A percentile compares a stretch with the other conserved stretches of the same genome.
These are phyloP conservation scores for Sporothrix phasma DNA, from an alignment of 2,329 filamentous ascomycete species.

Conservation along the genomic window DNA sequence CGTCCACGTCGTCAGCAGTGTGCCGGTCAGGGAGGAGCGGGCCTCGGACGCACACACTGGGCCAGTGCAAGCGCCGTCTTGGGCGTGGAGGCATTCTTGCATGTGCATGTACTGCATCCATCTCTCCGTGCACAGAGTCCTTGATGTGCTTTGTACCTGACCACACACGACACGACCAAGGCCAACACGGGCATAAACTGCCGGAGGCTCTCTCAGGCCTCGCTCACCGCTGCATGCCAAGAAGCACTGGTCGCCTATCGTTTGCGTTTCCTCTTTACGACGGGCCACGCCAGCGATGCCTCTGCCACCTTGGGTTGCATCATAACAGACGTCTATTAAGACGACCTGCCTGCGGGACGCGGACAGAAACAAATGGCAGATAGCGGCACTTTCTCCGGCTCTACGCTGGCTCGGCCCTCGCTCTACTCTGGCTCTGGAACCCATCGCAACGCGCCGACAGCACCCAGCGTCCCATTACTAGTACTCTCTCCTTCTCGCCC, in stretches of 20 bases:
- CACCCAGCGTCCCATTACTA: background rate
- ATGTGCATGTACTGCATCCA: too few species aligned
- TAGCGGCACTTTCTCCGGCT: constrained; percentile 9
- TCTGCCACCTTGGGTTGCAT: constrained; percentile 15
- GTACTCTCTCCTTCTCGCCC: background rate
- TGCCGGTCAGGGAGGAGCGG: background rate
- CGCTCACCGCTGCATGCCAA: background rate
- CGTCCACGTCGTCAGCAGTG: background rate
- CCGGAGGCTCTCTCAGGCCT: constrained; percentile 7
- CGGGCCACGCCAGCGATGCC: background rate
- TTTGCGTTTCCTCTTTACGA: background rate
- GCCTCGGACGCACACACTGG: background rate
- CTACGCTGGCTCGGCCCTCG: too few species aligned
- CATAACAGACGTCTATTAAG: constrained; percentile 10
- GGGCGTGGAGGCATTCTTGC: too few species aligned
- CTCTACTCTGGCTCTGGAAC: too few species aligned
- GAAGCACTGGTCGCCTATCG: constrained; percentile 9
- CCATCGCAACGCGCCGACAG: background rate
- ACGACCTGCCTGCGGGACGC: background rate
- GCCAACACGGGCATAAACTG: background rate
- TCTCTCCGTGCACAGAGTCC: background rate
- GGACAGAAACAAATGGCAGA: constrained; percentile 1
- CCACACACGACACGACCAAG: background rate
- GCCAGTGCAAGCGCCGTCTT: too few species aligned
- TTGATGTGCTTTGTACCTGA: background rate